Conservation (phyloP, 1,139 yeast genomes). For the Kodamaea arcana region DNA sequence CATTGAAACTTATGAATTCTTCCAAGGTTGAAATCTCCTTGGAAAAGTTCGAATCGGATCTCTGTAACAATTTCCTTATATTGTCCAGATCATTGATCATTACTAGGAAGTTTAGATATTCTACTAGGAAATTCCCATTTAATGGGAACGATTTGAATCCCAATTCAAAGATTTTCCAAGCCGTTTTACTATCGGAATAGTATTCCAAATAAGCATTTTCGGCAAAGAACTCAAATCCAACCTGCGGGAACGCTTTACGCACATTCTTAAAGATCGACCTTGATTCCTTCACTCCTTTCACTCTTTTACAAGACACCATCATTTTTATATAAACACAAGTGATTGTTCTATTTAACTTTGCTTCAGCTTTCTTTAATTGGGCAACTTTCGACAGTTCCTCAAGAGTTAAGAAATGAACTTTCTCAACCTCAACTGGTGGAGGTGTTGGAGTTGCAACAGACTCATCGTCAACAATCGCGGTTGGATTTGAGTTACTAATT, state of each 20-base stretch:
- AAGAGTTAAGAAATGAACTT: conserved; percentile 19
- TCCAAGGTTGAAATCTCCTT: conserved; percentile 30
- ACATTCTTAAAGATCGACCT: conserved; percentile 63
- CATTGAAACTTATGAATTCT: conserved; percentile 13
- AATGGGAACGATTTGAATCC: conserved; percentile 50
- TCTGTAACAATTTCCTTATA: conserved; percentile 78
- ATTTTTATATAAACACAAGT: conserved; percentile 52
- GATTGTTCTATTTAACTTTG: conserved; percentile 31
- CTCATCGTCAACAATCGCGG: conserved; percentile 15
- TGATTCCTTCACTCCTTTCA: conserved; percentile 69
- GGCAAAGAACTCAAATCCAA: conserved; percentile 73
- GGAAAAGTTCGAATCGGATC: conserved; percentile 35
- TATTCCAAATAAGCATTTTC: conserved; percentile 84
- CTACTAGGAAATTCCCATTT: conserved; percentile 60
- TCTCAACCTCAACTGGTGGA: conserved; percentile 9
- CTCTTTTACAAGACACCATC: conserved; percentile 59
- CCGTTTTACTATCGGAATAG: conserved; percentile 64
- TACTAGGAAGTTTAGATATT: conserved; percentile 72
- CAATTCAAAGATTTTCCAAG: conserved; percentile 73
- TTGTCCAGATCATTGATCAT: conserved; percentile 72
- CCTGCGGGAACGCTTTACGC: conserved; percentile 42
- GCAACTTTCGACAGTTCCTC: conserved; percentile 25
- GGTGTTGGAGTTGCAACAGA: conserved; percentile 6
- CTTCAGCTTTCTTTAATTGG: conserved; percentile 17
- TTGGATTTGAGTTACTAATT: conserved; percentile 4